Evolutionary conservation across 495 filamentous ascomycete species (phyloP), one percentile per base, ranked within the genome.

Genomic region (Tuber aestivum): DNA sequence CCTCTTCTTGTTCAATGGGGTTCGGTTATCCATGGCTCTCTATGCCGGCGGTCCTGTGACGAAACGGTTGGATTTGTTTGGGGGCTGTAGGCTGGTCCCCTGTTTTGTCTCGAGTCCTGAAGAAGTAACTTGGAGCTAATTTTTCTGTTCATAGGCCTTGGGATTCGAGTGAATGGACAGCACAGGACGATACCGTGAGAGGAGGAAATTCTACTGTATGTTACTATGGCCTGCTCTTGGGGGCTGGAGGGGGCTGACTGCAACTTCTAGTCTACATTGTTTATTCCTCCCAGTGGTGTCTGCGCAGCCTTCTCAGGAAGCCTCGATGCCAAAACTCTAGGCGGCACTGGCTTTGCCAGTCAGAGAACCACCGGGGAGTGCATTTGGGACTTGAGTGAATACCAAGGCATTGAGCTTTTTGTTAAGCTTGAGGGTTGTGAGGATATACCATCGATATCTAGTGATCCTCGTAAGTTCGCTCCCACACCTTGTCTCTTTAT

Each of bases 341-440:
- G 92, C 20, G 92, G 92, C 16, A 93, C 94, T 1, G 94, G 93
- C 7, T 97, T 96, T 81, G 93, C 93, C 1, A 91, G 88, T 0
- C 92, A 94, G 78, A 88, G 91, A 40, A 92, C 92, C 18, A 85
- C 85, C 18, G 85, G 86, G 21, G 81, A 84, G 0, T 74, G 80
- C 9, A 81, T 69, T 5, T 91, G 90, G 89, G 86, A 93, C 78
- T 81, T 92, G 12, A 85, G 86, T 10, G 77, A 50, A 21, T 90
- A 88, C 73, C 85, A 89, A 38, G 90, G 90, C 0, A 72, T 92
- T 0, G 86, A 88, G 76, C 14, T 89, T 2, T 69, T 77, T 8
- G 75, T 87, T 27, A 76, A 76, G 7, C 72, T 77, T n/a, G 23
- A n/a, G 41, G 35, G 27, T 32, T 70, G 40, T 1, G 56, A 71